These are phyloP conservation scores for Blastobotrys peoriensis DNA, from an alignment of 805 yeast species.

Conservation along the genomic window DNA sequence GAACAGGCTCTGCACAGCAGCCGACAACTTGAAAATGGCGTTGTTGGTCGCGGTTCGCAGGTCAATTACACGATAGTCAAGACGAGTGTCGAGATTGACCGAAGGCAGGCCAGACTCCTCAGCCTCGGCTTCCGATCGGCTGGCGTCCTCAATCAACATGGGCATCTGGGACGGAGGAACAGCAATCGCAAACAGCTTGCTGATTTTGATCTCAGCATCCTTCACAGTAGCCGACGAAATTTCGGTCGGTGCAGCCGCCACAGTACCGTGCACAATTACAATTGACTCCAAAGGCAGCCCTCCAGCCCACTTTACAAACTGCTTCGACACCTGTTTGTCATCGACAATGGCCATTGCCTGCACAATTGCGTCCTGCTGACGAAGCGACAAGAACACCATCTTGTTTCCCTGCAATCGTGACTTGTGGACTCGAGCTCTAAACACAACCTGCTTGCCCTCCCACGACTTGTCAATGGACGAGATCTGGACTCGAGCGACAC, in stretches of 20 bases:
- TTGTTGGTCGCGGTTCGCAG: conserved; percentile 96
- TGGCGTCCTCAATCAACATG: conserved; percentile 91
- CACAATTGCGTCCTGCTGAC: conserved; percentile 80
- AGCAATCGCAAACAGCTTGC: conserved; percentile 66
- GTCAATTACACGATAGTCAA: conserved; percentile 93
- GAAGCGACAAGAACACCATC: conserved; percentile 80
- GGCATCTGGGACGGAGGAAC: conserved; percentile 93
- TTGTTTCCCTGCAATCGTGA: conserved; percentile 95
- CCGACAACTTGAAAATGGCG: conserved; percentile 90
- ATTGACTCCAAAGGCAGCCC: conserved; percentile 81
- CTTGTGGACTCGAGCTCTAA: conserved; percentile 92
- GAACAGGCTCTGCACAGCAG: conserved; percentile 83
- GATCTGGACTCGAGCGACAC: conserved; percentile 55
- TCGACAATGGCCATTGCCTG: conserved; percentile 82
- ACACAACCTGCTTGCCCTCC: conserved; percentile 71
- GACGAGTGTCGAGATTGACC: conserved; percentile 92
- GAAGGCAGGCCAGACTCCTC: conserved; percentile 87
- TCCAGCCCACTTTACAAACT: conserved; percentile 95
- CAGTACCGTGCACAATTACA: conserved; percentile 82
- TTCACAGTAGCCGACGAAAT: conserved; percentile 88
- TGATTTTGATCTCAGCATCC: conserved; percentile 77
- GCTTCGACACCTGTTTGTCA: conserved; percentile 71
- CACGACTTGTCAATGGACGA: conserved; percentile 43
- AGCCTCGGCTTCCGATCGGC: conserved; percentile 74
- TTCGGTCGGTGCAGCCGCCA: conserved; percentile 76